Evolutionary conservation across 2,329 filamentous ascomycete species (phyloP).

Genomic region (Didymella segeticola): DNA sequence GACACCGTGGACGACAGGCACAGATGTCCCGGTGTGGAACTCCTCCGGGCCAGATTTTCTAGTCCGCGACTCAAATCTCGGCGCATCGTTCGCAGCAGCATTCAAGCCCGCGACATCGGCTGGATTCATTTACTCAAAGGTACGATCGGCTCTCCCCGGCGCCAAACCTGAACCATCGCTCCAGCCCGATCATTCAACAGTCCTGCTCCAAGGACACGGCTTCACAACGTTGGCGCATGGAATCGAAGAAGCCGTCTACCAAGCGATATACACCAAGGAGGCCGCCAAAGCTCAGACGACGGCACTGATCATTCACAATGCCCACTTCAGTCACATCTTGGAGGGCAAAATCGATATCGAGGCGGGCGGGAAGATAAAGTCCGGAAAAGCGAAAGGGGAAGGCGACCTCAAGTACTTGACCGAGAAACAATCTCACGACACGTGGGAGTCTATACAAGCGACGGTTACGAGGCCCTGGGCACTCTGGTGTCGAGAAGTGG

Average conservation of each 20-base stretch:
- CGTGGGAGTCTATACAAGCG: slow-evolving; percentile 46
- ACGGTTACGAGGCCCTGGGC: slow-evolving; percentile 51
- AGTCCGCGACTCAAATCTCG: slow-evolving; percentile 40
- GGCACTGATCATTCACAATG: slow-evolving; percentile 45
- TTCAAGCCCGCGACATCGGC: slow-evolving; percentile 49
- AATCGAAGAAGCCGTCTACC: slow-evolving; percentile 55
- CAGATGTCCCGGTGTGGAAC: slow-evolving; percentile 47
- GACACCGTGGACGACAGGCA: slow-evolving; percentile 26
- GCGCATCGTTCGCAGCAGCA: slow-evolving; percentile 44
- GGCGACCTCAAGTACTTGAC: slow-evolving; percentile 52
- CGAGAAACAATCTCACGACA: slow-evolving; percentile 52
- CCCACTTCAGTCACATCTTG: slow-evolving; percentile 45
- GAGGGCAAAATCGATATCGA: slow-evolving; percentile 50
- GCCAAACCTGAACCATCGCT: slow-evolving; percentile 40
- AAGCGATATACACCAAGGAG: slow-evolving; percentile 52
- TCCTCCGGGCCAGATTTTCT: slow-evolving; percentile 45
- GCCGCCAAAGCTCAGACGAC: slow-evolving; percentile 52
- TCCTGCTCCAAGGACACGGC: slow-evolving; percentile 55
- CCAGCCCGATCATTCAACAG: slow-evolving; percentile 46
- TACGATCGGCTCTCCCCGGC: slow-evolving; percentile 45
- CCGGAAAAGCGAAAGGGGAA: slow-evolving; percentile 50
- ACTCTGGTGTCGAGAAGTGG: slow-evolving; percentile 54
- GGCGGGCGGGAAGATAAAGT: slow-evolving; percentile 50
- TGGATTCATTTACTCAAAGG: slow-evolving; percentile 48
- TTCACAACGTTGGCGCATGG: slow-evolving; percentile 52